A percentile compares a stretch with the other conserved stretches of the same genome.
phyloP scores from a whole-genome alignment of 2,329 filamentous ascomycete species.

The Colletotrichum ledebouriae region DNA sequence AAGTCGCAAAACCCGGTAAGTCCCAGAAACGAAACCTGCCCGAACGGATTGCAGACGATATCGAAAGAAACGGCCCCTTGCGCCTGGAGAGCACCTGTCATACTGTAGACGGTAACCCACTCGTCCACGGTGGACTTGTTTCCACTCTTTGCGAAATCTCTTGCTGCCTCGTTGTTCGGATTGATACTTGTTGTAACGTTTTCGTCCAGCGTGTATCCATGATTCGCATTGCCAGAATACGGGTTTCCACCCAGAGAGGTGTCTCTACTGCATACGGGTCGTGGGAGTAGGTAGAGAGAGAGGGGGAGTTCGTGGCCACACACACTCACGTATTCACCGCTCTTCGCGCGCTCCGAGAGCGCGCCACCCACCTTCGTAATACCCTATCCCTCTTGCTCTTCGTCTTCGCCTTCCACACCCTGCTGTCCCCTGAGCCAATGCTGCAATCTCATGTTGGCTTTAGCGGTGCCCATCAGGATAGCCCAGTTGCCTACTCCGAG shows the following conservation, averaged over 20 bases:
- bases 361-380: conserved; percentile 11
- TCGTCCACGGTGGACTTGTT: conserved; percentile 7
- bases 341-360: conserved; percentile 23
- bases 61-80: neutral
- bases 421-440: conserved; percentile 54
- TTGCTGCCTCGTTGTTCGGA: conserved; percentile 20
- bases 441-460: conserved; percentile 55
- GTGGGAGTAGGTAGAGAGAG: conserved; percentile 20
- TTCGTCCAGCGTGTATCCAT: too few relatives aligned
- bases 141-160: neutral
- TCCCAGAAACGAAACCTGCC: neutral
- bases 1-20: neutral
- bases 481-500: conserved; percentile 65
- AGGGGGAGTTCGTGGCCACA: conserved; percentile 9
- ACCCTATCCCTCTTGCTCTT: conserved; percentile 12
- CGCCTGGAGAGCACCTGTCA: conserved; percentile 8
- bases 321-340: conserved; percentile 32
- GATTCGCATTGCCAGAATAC: too few relatives aligned
- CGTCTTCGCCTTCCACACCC: conserved; percentile 1
- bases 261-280: neutral
- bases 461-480: conserved; percentile 54
- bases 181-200: conserved; percentile 2
- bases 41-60: conserved; percentile 6
- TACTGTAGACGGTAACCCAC: conserved; percentile 18
- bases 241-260: too few relatives aligned